These are phyloP conservation scores for Podila clonocystis DNA, from an alignment of 192 early-diverging fungal species.

Conservation along the genomic window DNA sequence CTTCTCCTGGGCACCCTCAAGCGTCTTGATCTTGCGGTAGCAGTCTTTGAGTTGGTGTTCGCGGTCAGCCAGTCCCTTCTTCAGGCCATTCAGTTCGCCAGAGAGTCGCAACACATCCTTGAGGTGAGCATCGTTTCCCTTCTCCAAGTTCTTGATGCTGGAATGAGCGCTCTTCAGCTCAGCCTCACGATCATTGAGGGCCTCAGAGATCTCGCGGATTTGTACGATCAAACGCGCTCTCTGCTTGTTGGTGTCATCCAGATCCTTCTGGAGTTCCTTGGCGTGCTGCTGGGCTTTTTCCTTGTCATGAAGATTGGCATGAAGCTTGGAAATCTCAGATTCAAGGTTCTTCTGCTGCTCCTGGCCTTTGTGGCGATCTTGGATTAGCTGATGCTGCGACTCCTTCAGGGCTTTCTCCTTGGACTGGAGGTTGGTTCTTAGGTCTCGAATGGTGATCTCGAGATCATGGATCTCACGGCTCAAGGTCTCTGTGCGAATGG, in stretches of 20 bases:
- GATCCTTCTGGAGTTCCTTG: slow-evolving; percentile 2
- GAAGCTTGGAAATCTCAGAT: slow-evolving; percentile 15
- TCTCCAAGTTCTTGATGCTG: slow-evolving; percentile 11
- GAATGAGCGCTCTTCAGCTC: slow-evolving; percentile 3
- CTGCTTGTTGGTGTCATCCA: slow-evolving; percentile 22
- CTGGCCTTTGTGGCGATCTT: not conserved
- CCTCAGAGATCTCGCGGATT: slow-evolving; percentile 9
- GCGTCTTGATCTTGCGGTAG: slow-evolving; percentile 7
- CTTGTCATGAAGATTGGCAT: slow-evolving; percentile 9
- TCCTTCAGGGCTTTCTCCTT: slow-evolving; percentile 15
- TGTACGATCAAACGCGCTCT: slow-evolving; percentile 5
- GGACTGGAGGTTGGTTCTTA: slow-evolving; percentile 1
- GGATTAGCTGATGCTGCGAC: not conserved
- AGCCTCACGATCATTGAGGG: not conserved
- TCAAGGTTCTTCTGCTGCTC: slow-evolving; percentile 5
- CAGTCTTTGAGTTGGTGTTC: slow-evolving; percentile 26
- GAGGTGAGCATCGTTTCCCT: not conserved
- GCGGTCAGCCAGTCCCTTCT: slow-evolving; percentile 5
- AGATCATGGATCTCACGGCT: slow-evolving; percentile 28
- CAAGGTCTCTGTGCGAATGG: slow-evolving; percentile 19
- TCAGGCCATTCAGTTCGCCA: not conserved
- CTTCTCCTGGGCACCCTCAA: slow-evolving; percentile 22
- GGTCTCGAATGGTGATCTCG: slow-evolving; percentile 24
- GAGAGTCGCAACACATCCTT: not conserved
- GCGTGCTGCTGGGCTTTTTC: slow-evolving; percentile 11